Evolutionary conservation across 179 eudicot genomes (phyloP), one percentile per base, ranked within the genome.

Genomic region (Beta macrorhiza): DNA sequence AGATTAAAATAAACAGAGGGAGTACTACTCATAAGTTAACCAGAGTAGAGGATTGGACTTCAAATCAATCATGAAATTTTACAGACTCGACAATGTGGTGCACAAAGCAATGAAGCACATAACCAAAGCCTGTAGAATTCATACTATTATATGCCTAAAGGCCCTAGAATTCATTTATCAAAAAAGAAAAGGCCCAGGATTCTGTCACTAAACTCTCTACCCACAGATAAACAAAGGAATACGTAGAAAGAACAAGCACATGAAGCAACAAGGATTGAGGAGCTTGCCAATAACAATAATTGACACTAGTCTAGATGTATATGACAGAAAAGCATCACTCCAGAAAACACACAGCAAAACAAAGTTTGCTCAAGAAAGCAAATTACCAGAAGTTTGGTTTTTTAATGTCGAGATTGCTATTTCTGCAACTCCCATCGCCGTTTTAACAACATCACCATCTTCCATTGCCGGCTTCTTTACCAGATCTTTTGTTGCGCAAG

Each of bases 391-490:
- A 82, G 82, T 70, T 57, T 80, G 63, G 74, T 79, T 79, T 84
- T 75, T 92, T 79, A 89, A 78, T 68, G 86, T 77, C 83, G 92
- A 88, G 74, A 92, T 68, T 78, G 93, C 97, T 87, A 74, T 90
- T 79, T 94, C 89, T 2, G 90, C 94, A 74, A 93, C 97, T 86
- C 84, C 88, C 89, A 90, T 79, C 51, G 92, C 97, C 67, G 83
- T 85, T 76, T 87, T 85, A 52, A 90, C 86, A 72, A 92, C 76
- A 78, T 85, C 89, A 53, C 47, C 85, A 83, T 86, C 89, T 81
- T 85, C 87, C 53, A 19, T 22, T 58, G 86, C 74, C 47, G 79
- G n/a, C 65, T 86, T 64, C 47, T 80, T 83, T 78, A 67, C 88
- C 75, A 47, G 53, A 83, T 63, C 80, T 73, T 69, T 64, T 67